These are phyloP conservation scores for Kluyveromyces siamensis DNA, from an alignment of 805 yeast genomes.

Conservation along the genomic window DNA sequence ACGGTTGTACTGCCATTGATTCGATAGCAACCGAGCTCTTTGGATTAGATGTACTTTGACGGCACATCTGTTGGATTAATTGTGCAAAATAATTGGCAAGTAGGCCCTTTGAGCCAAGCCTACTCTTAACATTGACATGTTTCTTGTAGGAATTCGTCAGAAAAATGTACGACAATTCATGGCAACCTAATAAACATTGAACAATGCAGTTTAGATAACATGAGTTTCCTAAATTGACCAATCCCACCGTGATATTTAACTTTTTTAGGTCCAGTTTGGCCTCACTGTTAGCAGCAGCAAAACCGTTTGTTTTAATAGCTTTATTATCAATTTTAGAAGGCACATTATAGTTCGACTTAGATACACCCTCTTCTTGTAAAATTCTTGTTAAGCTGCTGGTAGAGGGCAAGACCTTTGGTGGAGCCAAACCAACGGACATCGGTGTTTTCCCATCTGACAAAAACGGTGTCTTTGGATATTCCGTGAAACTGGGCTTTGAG, in stretches of 20 bases:
- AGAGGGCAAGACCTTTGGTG: neutral
- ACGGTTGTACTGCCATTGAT: conserved; percentile 43
- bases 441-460: neutral
- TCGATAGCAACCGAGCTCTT: neutral
- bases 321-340: neutral
- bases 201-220: conserved; percentile 87
- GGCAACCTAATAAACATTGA: conserved; percentile 78
- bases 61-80: conserved; percentile 46
- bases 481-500: conserved; percentile 6
- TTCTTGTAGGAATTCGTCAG: conserved; percentile 49
- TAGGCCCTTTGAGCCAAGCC: conserved; percentile 73
- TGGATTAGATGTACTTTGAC: conserved; percentile 21
- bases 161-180: conserved; percentile 55
- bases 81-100: conserved; percentile 61
- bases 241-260: conserved; percentile 51
- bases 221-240: conserved; percentile 77
- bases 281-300: neutral
- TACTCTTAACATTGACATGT: conserved; percentile 64
- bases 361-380: conserved; percentile 1
- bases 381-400: conserved; percentile 2
- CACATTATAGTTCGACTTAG: neutral
- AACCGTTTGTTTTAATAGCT: neutral
- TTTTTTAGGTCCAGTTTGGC: conserved; percentile 8
- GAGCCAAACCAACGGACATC: neutral
- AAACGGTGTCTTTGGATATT: conserved; percentile 23